These are phyloP conservation scores for Coelastrella sp. DNA, from an alignment of 139 green algal species.

Conservation along the genomic window DNA sequence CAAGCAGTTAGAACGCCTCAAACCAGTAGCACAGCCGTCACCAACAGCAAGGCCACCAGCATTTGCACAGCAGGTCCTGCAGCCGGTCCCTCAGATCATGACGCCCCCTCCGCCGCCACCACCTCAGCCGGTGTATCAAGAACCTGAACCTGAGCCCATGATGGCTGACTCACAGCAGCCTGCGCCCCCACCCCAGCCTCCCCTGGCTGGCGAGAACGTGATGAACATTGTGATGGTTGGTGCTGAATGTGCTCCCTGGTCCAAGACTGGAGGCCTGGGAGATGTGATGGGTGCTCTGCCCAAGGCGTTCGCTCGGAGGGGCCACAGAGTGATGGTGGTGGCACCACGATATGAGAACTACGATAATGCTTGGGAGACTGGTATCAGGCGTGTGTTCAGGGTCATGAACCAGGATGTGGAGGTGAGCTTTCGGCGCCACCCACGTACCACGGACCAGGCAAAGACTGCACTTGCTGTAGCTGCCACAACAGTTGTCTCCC, in stretches of 20 bases:
- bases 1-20: slow-evolving; percentile 36
- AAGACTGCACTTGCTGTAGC: background rate
- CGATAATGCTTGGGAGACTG: slow-evolving; percentile 80
- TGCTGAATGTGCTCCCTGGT: slow-evolving; percentile 96
- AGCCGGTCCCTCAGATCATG: slow-evolving; percentile 23
- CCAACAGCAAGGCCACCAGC: slow-evolving; percentile 1
- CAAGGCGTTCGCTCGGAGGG: slow-evolving; percentile 84
- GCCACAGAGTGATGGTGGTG: slow-evolving; percentile 94
- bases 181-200: slow-evolving; percentile 24
- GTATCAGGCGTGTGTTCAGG: slow-evolving; percentile 71
- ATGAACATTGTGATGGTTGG: slow-evolving; percentile 98
- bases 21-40: slow-evolving; percentile 24
- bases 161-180: background rate
- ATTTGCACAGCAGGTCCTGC: slow-evolving; percentile 41
- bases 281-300: slow-evolving; percentile 97
- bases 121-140: background rate
- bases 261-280: slow-evolving; percentile 97
- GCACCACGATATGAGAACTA: slow-evolving; percentile 87
- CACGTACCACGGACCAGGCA: no score
- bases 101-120: background rate
- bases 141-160: background rate
- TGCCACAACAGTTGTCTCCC: background rate
- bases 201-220: slow-evolving; percentile 71
- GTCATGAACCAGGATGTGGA: slow-evolving; percentile 79
- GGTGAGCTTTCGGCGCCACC: slow-evolving; percentile 47